Evolutionary conservation across 257 asterid species (phyloP), one percentile per base, ranked within the genome.

Genomic region (Verbena officinalis): DNA sequence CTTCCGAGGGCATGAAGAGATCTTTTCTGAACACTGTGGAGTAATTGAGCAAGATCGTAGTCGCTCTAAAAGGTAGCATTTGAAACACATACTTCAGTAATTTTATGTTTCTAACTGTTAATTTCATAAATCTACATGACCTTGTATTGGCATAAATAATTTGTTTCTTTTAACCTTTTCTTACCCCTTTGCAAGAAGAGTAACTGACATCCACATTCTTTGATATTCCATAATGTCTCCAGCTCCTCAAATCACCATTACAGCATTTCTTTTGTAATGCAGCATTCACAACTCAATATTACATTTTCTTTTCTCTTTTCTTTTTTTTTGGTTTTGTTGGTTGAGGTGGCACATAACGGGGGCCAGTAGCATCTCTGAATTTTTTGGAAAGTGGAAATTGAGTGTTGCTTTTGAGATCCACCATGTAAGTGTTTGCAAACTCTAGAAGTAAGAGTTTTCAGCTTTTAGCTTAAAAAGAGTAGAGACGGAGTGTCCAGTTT

Each of bases 11-110:
- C 91, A 87, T 61, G 96, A 87, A 79, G 98, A 87, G 89, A 75
- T 83, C 91, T 79, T 75, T 84, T 73, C 93, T 81, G 95, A 85
- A 87, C 83, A 77, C 75, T 89, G 90, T 64, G 96, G 96, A 83
- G 90, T 89, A 83, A 92, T 92, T 42, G 97, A 85, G 78, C 95
- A 83, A 81, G 97, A 89, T 72, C 83, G 91, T 59, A 78, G 75
- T 71, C 86, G 96, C 62, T 84, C 92, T 9, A 92, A 92, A 93
- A 89, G 98, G 98, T 92, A 86, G 64, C 52, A 31, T 57, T 64
- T 50, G 42, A 38, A 62, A 50, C 54, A 17, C 23, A 7, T 54
- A 48, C 64, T 48, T 58, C 59, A n/a, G 53, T 49, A 44, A 58
- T 13, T 55, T 24, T 30, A 23, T 44, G 66, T 42, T 73, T 51